Conservation (phyloP, 352 stramenopile genomes). For the Pythium aristosporum region DNA sequence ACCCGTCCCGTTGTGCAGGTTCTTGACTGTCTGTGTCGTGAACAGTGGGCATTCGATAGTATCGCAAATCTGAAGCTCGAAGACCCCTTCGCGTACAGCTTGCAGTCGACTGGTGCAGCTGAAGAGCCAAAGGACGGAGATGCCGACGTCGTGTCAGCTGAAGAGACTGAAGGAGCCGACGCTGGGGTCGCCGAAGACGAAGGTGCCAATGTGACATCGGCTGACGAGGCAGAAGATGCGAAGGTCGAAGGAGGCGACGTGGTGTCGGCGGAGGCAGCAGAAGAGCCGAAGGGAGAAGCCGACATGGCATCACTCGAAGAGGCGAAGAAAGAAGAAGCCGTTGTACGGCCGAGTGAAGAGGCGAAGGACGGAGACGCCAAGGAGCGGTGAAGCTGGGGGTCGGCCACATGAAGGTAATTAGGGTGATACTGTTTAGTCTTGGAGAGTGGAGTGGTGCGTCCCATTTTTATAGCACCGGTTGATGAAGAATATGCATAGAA, state of each 20-base stretch:
- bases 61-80: slow-evolving; percentile 68
- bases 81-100: slow-evolving; percentile 33
- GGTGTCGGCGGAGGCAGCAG: no score
- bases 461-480: not conserved
- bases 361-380: not conserved
- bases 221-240: no score
- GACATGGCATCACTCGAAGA: no score
- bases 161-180: no score
- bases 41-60: slow-evolving; percentile 73
- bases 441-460: not conserved
- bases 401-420: not conserved
- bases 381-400: not conserved
- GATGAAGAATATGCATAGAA: not conserved
- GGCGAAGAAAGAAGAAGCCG: no score
- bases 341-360: not conserved
- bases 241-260: no score
- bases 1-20: not conserved
- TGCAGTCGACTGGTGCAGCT: not conserved
- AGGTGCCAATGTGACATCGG: no score
- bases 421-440: not conserved
- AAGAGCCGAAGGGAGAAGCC: not conserved
- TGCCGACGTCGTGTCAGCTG: no score
- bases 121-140: slow-evolving; percentile 4
- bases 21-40: slow-evolving; percentile 5
- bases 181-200: no score